A percentile compares a stretch with the other conserved stretches of the same genome.
Conservation (phyloP, 306 rosid species). For the Vigna unguiculata region DNA sequence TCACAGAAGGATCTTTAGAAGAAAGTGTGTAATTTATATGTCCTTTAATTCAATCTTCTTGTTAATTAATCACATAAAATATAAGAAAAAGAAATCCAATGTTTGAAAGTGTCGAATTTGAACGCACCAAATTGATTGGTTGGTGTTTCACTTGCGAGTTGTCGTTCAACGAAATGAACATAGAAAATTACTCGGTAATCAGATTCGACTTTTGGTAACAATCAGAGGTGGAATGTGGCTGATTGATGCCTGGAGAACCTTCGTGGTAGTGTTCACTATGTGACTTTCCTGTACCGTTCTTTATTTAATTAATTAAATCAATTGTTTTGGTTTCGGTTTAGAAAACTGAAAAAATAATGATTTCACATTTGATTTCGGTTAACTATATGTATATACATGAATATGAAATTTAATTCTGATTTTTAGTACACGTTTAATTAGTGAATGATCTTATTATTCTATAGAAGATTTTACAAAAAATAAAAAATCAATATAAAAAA, state of each 20-base stretch:
- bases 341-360: too few species aligned
- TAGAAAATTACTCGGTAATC: slow-evolving; percentile 21
- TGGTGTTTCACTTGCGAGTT: not conserved
- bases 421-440: too few species aligned
- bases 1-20: slow-evolving; percentile 14
- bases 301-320: slow-evolving; percentile 10
- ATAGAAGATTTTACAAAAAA: too few species aligned
- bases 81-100: not conserved
- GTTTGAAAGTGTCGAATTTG: slow-evolving; percentile 2
- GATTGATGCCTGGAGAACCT: slow-evolving; percentile 45
- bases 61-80: slow-evolving; percentile 14
- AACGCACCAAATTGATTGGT: slow-evolving; percentile 30
- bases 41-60: slow-evolving; percentile 10
- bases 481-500: too few species aligned
- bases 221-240: slow-evolving; percentile 35
- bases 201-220: slow-evolving; percentile 42
- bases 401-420: too few species aligned
- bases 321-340: too few species aligned
- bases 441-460: too few species aligned
- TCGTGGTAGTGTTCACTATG: slow-evolving; percentile 13
- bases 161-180: slow-evolving; percentile 16
- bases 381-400: too few species aligned
- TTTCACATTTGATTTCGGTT: too few species aligned
- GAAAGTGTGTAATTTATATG: slow-evolving; percentile 18
- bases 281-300: slow-evolving; percentile 34